Conservation (phyloP, 2,329 filamentous ascomycete genomes). For the Paraphaeosphaeria minitans region DNA sequence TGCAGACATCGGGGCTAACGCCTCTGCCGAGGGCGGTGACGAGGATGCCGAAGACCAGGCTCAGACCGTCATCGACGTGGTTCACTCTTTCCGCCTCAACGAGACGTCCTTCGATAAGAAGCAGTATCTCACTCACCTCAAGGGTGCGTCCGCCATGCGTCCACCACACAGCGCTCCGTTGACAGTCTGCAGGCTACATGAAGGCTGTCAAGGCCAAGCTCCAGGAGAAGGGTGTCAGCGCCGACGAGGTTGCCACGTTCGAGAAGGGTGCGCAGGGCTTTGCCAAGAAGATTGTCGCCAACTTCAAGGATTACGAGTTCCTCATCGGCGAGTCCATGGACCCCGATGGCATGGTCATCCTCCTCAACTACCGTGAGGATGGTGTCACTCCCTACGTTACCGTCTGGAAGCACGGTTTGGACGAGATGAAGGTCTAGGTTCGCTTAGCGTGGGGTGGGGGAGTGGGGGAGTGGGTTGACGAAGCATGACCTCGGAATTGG, state of each 20-base stretch:
- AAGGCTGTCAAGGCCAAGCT: constrained; percentile 87
- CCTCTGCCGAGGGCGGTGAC: constrained; percentile 87
- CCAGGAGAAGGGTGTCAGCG: constrained; percentile 60
- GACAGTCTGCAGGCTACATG: constrained; percentile 72
- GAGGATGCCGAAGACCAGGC: constrained; percentile 73
- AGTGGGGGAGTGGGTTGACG: constrained; percentile 16
- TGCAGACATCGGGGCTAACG: constrained; percentile 89
- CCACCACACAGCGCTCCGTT: background rate
- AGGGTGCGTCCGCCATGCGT: constrained; percentile 61
- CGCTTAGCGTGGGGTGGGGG: constrained; percentile 8
- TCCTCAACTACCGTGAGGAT: constrained; percentile 98
- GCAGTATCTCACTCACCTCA: constrained; percentile 79
- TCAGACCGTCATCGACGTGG: constrained; percentile 87
- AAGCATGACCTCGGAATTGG: constrained; percentile 32
- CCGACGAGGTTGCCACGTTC: constrained; percentile 75
- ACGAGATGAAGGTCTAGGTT: constrained; percentile 85
- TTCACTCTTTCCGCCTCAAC: constrained; percentile 89
- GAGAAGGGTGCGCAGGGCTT: constrained; percentile 74
- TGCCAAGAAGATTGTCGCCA: constrained; percentile 81
- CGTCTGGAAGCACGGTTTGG: constrained; percentile 94
- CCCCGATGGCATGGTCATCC: constrained; percentile 89
- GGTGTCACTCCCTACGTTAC: constrained; percentile 87
- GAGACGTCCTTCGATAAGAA: constrained; percentile 86
- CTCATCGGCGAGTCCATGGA: constrained; percentile 91
- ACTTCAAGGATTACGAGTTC: constrained; percentile 97